phyloP scores from a whole-genome alignment of 148 eudicot species.

The Vaccinium corymbosum region DNA sequence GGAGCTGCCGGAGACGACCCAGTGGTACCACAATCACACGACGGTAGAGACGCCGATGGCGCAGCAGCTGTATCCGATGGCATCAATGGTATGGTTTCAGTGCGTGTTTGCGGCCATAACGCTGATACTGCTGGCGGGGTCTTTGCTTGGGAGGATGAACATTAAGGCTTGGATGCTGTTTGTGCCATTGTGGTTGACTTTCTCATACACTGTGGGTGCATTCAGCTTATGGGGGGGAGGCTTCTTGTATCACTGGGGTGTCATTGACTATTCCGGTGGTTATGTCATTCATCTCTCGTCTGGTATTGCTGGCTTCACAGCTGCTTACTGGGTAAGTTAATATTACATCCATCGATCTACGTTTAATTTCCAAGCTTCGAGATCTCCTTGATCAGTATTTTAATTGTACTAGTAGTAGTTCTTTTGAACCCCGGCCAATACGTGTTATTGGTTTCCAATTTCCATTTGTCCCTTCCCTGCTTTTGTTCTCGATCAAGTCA shows the following conservation, averaged over 20 bases:
- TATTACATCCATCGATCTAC: neutral
- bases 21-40: slow-evolving; percentile 8
- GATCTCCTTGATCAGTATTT: neutral
- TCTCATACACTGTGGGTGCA: slow-evolving; percentile 66
- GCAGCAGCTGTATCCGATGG: slow-evolving; percentile 45
- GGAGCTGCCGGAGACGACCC: slow-evolving; percentile 32
- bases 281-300: slow-evolving; percentile 75
- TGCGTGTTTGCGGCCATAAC: slow-evolving; percentile 59
- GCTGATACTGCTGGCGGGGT: slow-evolving; percentile 52
- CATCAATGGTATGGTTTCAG: slow-evolving; percentile 67
- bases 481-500: too few relatives aligned
- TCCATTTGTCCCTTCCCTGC: neutral
- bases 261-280: slow-evolving; percentile 66
- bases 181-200: slow-evolving; percentile 67
- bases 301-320: slow-evolving; percentile 64
- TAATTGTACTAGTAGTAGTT: too few relatives aligned
- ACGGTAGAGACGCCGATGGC: slow-evolving; percentile 21
- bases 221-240: slow-evolving; percentile 79
- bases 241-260: slow-evolving; percentile 69
- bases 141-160: slow-evolving; percentile 64
- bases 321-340: slow-evolving; percentile 63
- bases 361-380: neutral
- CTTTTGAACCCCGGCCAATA: neutral
- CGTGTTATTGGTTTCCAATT: neutral
- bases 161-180: slow-evolving; percentile 78